Evolutionary conservation across 2,329 filamentous ascomycete genomes (phyloP), one percentile per base, ranked within the genome.

Genomic region (Arthrobotrys musiformis): DNA sequence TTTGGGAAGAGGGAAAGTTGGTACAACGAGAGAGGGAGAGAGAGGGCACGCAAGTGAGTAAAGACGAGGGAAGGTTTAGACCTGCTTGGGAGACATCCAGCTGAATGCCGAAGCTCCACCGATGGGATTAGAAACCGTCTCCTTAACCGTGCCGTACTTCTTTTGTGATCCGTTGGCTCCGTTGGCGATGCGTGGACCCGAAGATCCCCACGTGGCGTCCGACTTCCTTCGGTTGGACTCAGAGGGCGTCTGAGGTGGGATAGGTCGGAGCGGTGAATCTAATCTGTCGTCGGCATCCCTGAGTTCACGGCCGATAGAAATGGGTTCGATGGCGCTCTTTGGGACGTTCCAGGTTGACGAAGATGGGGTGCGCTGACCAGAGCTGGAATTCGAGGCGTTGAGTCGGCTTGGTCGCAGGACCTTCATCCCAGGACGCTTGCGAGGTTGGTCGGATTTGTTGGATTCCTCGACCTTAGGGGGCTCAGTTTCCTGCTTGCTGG

Each of bases 71-170:
- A 17, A 13, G 22, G 26, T 61, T 50, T 66, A 66, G 22, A 37
- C 50, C 52, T 77, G 73, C 66, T 77, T 77, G 0, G 73, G 73
- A 56, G 92, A 94, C 86, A 97, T 90, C 93, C 94, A 97, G 11
- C 92, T 91, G 85, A 98, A 98, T 1, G 94, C 94, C 73, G 93
- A 95, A 11, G 92, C 94, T 17, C 92, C 92, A 9, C 94, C 94
- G 19, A 97, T 89, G 0, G 94, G 94, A 82, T 98, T 98, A 28
- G 89, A 70, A 35, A 69, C 73, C 7, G 73, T 77, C 60, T 77
- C 73, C 26, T 77, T 77, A 7, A 77, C 73, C 19, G 73, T 70
- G 19, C 66, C 64, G 52, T 77, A 77, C 42, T 77, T 77, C 73
- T 77, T 77, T 62, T 73, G 69, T 33, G 50, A 24, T 42, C 70